Percentiles rank a stretch among this genome's conserved stretches.
These are phyloP conservation scores for Paraphoma chrysanthemicola DNA, from an alignment of 2,329 filamentous ascomycete genomes.

Conservation along the genomic window DNA sequence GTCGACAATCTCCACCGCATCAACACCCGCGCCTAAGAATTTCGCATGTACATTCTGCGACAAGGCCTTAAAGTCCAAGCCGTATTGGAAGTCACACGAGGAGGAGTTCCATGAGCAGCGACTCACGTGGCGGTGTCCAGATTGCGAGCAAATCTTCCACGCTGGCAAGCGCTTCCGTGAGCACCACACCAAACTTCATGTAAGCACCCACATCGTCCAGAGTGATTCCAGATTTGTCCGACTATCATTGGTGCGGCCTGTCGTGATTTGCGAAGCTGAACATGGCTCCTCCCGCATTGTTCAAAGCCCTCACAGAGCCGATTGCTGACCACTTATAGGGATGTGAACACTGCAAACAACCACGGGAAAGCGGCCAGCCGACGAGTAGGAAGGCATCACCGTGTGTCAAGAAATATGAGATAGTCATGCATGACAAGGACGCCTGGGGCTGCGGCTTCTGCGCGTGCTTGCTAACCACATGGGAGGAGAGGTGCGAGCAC, in stretches of 20 bases:
- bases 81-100: slow-evolving; percentile 74
- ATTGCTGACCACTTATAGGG: slow-evolving; percentile 41
- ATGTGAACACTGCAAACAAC: slow-evolving; percentile 70
- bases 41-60: slow-evolving; percentile 60
- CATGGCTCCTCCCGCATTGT: background rate
- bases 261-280: background rate
- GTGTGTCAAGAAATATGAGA: slow-evolving; percentile 48
- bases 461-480: slow-evolving; percentile 66
- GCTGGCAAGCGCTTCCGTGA: slow-evolving; percentile 73
- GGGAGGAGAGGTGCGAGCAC: slow-evolving; percentile 72
- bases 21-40: slow-evolving; percentile 45
- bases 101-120: slow-evolving; percentile 74
- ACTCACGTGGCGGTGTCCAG: slow-evolving; percentile 71
- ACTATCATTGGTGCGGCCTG: too few relatives aligned
- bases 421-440: slow-evolving; percentile 66
- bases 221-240: too few relatives aligned
- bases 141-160: slow-evolving; percentile 73
- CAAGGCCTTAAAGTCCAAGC: slow-evolving; percentile 71
- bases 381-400: slow-evolving; percentile 63
- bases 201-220: slow-evolving; percentile 44
- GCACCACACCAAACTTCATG: slow-evolving; percentile 70
- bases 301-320: background rate
- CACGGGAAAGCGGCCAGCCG: slow-evolving; percentile 58
- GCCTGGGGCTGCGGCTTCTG: slow-evolving; percentile 76
- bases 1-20: slow-evolving; percentile 43